Evolutionary conservation across 1,284 basidiomycete genomes (phyloP).

Genomic region (Pisolithus thermaeus): DNA sequence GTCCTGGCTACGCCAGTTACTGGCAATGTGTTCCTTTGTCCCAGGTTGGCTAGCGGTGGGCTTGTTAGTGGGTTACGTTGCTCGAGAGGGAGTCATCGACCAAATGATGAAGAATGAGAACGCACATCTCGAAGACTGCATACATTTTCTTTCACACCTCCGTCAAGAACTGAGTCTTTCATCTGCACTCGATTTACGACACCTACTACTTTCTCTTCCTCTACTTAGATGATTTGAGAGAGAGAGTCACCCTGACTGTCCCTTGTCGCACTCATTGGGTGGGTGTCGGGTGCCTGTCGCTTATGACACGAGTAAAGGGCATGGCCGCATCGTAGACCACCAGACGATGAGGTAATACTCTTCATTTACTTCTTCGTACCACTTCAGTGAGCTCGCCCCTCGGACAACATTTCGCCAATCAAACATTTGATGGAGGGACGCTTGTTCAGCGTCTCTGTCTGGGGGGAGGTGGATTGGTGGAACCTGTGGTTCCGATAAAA

Average conservation of each 20-base stretch:
- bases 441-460: conserved; percentile 12
- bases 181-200: conserved; percentile 29
- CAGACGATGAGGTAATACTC: not conserved
- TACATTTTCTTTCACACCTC: not conserved
- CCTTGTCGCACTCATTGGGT: conserved; percentile 26
- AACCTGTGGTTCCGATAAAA: conserved; percentile 4
- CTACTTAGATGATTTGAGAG: conserved; percentile 15
- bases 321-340: not conserved
- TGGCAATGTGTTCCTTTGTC: conserved; percentile 21
- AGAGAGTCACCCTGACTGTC: conserved; percentile 11
- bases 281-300: conserved; percentile 7
- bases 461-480: conserved; percentile 6
- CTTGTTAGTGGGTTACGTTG: conserved; percentile 9
- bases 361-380: not conserved
- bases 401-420: conserved; percentile 24
- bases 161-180: conserved; percentile 25
- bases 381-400: conserved; percentile 15
- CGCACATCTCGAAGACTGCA: conserved; percentile 8
- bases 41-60: conserved; percentile 17
- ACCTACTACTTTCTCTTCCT: conserved; percentile 3
- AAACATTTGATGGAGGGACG: conserved; percentile 15
- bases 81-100: conserved; percentile 21
- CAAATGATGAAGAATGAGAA: conserved; percentile 43
- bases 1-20: conserved; percentile 42
- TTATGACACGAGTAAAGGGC: conserved; percentile 4